phyloP scores from a whole-genome alignment of 768 basidiomycete species.

The Psilocybe cyanescens region DNA sequence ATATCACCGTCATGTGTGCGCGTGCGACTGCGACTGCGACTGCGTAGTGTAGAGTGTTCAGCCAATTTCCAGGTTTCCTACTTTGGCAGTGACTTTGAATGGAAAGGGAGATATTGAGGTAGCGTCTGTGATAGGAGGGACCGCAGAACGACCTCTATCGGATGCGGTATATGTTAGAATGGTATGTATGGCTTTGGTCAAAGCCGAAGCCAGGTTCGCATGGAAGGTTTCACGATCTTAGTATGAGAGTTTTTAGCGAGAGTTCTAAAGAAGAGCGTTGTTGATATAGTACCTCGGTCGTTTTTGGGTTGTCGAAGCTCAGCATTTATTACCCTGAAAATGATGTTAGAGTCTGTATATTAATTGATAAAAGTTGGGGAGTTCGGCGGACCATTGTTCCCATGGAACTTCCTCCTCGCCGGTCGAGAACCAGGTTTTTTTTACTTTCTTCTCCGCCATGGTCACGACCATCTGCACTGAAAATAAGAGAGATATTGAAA shows the following conservation, averaged over 20 bases:
- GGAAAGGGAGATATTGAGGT: conserved; percentile 83
- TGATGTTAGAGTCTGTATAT: neutral
- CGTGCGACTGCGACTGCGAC: neutral
- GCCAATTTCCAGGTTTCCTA: conserved; percentile 68
- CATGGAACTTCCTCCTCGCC: conserved; percentile 85
- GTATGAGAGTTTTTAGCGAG: neutral
- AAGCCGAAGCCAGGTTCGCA: conserved; percentile 56
- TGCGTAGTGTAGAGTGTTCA: neutral
- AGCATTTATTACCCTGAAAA: conserved; percentile 73
- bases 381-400: conserved; percentile 73
- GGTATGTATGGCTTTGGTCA: conserved; percentile 67
- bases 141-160: conserved; percentile 71
- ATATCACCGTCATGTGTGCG: neutral
- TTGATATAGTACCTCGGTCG: conserved; percentile 52
- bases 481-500: neutral
- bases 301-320: conserved; percentile 74
- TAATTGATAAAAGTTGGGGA: neutral
- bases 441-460: conserved; percentile 76
- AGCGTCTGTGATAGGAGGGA: conserved; percentile 81
- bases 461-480: conserved; percentile 64
- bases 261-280: neutral
- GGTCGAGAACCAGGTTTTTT: conserved; percentile 80
- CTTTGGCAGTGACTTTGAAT: conserved; percentile 65
- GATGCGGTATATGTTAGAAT: conserved; percentile 83
- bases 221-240: conserved; percentile 57